Evolutionary conservation across 768 basidiomycete genomes (phyloP), one percentile per base, ranked within the genome.

Genomic region (Pleurotus tuber-regium): DNA sequence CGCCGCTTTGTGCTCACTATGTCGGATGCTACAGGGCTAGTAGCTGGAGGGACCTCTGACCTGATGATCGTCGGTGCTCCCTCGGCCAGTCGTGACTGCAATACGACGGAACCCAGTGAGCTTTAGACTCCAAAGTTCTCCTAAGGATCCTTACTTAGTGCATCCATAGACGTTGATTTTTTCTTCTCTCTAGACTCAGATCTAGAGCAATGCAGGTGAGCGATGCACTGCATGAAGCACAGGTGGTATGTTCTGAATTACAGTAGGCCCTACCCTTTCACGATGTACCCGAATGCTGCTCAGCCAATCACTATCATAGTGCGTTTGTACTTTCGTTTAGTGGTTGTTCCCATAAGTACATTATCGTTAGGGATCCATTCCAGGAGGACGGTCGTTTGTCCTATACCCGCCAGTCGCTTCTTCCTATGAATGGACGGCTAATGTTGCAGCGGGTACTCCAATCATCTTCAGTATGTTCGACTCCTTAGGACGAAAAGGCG

Each of bases 11-110:
- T 88, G 10, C 53, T 84, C n/a, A 75, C 80, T 30, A 86, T 91
- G 84, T 89, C 84, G 23, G 89, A 91, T 60, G 71, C 80, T 11
- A 78, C 77, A 19, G 86, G 86, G 1, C 87, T 84, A 61, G 86
- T 70, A 38, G 71, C 82, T 4, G 89, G 88, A 4, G 89, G 86
- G 19, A 71, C 73, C 18, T 76, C 80, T 3, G 46, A 48, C 4
- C 44, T 86, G 4, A 56, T 84, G 36, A 72, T 70, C 1, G 80
- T 83, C 14, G 79, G 72, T 30, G 48, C 65, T 9, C 73, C 82
- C 1, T 61, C 71, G 19, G 71, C 74, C 12, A 75, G 73, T 12
- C 14, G 10, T 2, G 65, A 57, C 9, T 90, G 88, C 65, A 71
- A 80, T 52, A 78, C 77, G 0, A 69, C 71, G 9, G 63, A 66